Conservation (phyloP, 805 yeast species). For the Metschnikowia shivogae region DNA sequence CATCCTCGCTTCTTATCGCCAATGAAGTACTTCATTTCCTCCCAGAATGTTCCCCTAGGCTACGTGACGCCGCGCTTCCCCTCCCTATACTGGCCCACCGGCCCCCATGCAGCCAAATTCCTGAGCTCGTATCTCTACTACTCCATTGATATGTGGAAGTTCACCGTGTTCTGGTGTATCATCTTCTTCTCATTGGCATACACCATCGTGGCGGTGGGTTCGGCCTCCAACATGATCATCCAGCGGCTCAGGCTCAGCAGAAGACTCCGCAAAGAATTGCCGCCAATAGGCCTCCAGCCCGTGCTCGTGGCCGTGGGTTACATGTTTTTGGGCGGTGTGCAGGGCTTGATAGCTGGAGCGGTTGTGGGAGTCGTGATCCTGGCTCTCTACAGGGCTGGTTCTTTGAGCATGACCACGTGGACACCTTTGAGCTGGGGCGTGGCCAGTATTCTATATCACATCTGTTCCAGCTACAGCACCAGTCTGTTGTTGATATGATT, state of each 20-base stretch:
- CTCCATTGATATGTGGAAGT: conserved; percentile 71
- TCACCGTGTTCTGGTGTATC: conserved; percentile 78
- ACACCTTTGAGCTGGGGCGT: conserved; percentile 82
- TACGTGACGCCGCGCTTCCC: conserved; percentile 80
- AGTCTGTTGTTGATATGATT: conserved; percentile 22
- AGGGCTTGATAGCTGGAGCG: conserved; percentile 71
- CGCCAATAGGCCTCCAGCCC: conserved; percentile 20
- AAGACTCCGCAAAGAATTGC: conserved; percentile 2
- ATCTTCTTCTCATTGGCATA: conserved; percentile 64
- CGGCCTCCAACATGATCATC: conserved; percentile 31
- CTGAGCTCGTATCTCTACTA: conserved; percentile 60
- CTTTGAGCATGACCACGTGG: conserved; percentile 92
- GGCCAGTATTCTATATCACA: conserved; percentile 61
- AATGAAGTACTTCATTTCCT: conserved; percentile 33
- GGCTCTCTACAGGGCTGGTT: conserved; percentile 74
- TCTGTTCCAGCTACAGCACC: conserved; percentile 63
- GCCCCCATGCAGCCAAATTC: conserved; percentile 33
- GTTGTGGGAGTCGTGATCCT: conserved; percentile 71
- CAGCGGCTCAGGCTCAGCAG: conserved; percentile 17
- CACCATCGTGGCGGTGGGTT: conserved; percentile 58
- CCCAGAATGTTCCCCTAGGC: conserved; percentile 69
- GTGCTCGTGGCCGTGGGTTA: conserved; percentile 46
- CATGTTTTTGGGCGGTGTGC: conserved; percentile 50
- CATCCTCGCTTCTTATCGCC: neutral
- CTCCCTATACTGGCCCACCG: conserved; percentile 69